Evolutionary conservation across 768 basidiomycete species (phyloP), one percentile per base, ranked within the genome.

Genomic region (Chalciporus pseudorubinellus): DNA sequence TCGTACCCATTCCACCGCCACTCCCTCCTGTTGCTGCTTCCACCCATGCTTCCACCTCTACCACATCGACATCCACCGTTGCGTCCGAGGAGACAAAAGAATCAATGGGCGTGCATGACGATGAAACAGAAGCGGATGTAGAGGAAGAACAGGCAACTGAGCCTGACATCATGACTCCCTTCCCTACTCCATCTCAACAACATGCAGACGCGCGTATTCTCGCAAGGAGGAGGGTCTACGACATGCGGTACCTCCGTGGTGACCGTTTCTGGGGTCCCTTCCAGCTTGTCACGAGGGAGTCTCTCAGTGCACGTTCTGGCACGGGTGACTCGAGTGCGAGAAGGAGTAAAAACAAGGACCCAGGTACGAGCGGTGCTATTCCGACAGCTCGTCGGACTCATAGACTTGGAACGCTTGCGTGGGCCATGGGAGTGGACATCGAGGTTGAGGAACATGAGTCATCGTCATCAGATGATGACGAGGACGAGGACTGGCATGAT

Each of bases 251-350:
- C 39, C 54, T 70, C 19, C 55, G 60, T 5, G 60, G 50, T 8
- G 55, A 69, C 29, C 61, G 66, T 20, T 16, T 66, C 12, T 70
- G 66, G 66, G 66, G 66, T 10, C 66, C 66, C 9, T 70, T 46
- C 31, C 60, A 60, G 1, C 12, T 22, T 4, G 66, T 70, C 6
- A 58, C 44, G 8, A 50, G 33, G 42, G 44, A 45, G 5, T n/a
- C 48, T 28, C 50, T 51, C 21, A 38, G 16, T 14, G 1, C 20
- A 18, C 40, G 8, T 26, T 36, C 42, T 21, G 21, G 13, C 12
- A 6, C 44, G 7, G 22, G 40, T 1, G 9, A n/a, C 14, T n/a
- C 2, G 26, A 39, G 21, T n/a, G n/a, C 16, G 34, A 36, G 34
- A 36, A 36, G 34, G n/a, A 36, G n/a, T 11, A 22, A 4, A 14